Evolutionary conservation across 176 grass and related monocot genomes (phyloP).

Genomic region (Phyllostachys edulis): DNA sequence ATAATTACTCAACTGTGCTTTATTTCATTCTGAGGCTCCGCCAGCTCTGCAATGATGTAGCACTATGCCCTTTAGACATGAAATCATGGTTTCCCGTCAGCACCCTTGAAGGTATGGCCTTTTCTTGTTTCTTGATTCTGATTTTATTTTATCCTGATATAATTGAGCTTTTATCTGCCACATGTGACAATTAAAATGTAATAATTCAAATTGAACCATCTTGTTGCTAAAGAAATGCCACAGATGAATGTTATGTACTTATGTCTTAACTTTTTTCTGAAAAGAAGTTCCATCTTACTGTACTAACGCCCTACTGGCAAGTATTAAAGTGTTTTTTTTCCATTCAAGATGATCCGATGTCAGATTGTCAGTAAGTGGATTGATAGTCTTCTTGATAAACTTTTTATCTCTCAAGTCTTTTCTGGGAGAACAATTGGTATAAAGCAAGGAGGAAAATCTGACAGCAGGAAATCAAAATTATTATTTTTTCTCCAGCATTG

Average conservation of each 20-base stretch:
- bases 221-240: conserved; percentile 3
- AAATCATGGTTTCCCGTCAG: conserved; percentile 69
- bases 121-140: conserved; percentile 4
- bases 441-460: not conserved
- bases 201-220: not conserved
- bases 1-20: conserved; percentile 85
- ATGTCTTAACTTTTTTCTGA: not conserved
- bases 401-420: not conserved
- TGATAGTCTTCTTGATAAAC: not conserved
- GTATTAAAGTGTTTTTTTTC: not conserved
- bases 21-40: conserved; percentile 85
- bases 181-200: not conserved
- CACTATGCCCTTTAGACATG: conserved; percentile 75
- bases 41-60: conserved; percentile 80
- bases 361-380: not conserved
- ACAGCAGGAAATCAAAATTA: not conserved
- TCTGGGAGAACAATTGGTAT: not conserved
- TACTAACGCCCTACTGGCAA: not conserved
- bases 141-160: not conserved
- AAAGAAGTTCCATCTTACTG: not conserved
- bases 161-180: not conserved
- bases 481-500: not conserved
- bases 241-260: not conserved
- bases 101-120: conserved; percentile 60
- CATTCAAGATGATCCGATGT: not conserved